Percentiles rank a stretch among this genome's conserved stretches.
phyloP scores from a whole-genome alignment of 2,329 filamentous ascomycete species.

The Fusarium newnesense region DNA sequence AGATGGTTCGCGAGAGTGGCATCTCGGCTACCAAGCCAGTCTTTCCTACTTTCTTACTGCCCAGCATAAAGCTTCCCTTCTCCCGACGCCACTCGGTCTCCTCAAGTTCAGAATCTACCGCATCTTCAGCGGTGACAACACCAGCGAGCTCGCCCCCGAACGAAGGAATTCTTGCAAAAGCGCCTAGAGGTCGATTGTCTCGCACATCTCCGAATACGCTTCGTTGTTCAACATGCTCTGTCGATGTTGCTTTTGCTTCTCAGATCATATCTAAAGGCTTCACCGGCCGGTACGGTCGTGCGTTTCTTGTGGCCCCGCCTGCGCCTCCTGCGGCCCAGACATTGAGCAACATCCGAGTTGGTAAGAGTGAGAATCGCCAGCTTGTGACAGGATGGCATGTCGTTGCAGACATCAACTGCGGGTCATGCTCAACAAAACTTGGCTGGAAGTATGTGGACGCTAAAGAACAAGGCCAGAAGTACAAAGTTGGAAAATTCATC shows the following conservation, averaged over 20 bases:
- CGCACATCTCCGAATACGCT: slow-evolving; percentile 64
- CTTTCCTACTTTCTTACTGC: slow-evolving; percentile 64
- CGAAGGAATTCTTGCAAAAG: slow-evolving; percentile 25
- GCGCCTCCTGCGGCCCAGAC: slow-evolving; percentile 41
- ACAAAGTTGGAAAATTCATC: slow-evolving; percentile 77
- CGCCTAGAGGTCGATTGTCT: slow-evolving; percentile 47
- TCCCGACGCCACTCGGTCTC: slow-evolving; percentile 53
- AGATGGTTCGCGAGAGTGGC: slow-evolving; percentile 51
- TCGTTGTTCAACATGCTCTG: slow-evolving; percentile 67
- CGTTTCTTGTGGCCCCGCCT: slow-evolving; percentile 65
- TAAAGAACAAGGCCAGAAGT: slow-evolving; percentile 66
- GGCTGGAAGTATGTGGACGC: slow-evolving; percentile 78
- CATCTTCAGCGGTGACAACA: slow-evolving; percentile 44
- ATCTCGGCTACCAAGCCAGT: slow-evolving; percentile 56
- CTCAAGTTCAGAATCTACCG: slow-evolving; percentile 47
- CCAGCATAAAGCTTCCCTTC: slow-evolving; percentile 61
- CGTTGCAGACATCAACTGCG: slow-evolving; percentile 71
- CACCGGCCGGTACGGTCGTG: slow-evolving; percentile 72
- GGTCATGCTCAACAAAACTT: slow-evolving; percentile 64
- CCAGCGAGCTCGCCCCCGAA: slow-evolving; percentile 43
- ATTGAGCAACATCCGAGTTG: slow-evolving; percentile 66
- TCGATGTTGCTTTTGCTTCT: slow-evolving; percentile 68
- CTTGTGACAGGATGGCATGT: slow-evolving; percentile 72
- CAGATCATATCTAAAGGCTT: slow-evolving; percentile 75
- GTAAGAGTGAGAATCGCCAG: slow-evolving; percentile 64